phyloP scores from a whole-genome alignment of 2,329 filamentous ascomycete genomes.

The Macrophomina tecta region DNA sequence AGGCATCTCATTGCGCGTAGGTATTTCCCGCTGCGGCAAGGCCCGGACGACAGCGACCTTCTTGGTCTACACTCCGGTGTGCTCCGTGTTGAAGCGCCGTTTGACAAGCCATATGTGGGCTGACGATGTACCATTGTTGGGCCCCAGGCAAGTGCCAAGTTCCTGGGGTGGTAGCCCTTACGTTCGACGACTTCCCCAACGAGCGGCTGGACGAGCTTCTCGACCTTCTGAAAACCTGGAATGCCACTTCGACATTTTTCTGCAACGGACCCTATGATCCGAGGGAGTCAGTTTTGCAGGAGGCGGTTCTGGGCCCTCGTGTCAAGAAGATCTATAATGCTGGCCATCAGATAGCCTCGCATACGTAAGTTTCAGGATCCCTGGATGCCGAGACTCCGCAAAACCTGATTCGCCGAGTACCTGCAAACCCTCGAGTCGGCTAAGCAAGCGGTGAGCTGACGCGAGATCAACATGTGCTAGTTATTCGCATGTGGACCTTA shows the following conservation, averaged over 20 bases:
- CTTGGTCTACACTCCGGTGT: not conserved
- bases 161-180: not conserved
- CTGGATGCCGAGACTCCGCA: not conserved
- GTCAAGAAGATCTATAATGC: not conserved
- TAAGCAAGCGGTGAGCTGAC: not conserved
- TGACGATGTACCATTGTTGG: not conserved
- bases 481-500: not conserved
- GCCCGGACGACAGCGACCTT: not conserved
- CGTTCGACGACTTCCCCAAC: conserved; percentile 8
- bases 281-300: not conserved
- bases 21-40: not conserved
- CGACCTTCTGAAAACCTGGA: not conserved
- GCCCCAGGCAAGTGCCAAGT: not conserved
- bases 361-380: conserved; percentile 5
- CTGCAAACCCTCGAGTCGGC: not conserved
- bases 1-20: not conserved
- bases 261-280: conserved; percentile 10
- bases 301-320: not conserved
- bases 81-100: not conserved
- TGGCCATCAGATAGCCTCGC: conserved; percentile 9
- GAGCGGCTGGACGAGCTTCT: conserved; percentile 4
- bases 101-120: not conserved
- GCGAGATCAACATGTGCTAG: not conserved
- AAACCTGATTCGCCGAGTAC: not conserved
- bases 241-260: conserved; percentile 9